A percentile compares a stretch with the other conserved stretches of the same genome.
Conservation (phyloP, 75 land plant genomes). For the Pinus tabuliformis region DNA sequence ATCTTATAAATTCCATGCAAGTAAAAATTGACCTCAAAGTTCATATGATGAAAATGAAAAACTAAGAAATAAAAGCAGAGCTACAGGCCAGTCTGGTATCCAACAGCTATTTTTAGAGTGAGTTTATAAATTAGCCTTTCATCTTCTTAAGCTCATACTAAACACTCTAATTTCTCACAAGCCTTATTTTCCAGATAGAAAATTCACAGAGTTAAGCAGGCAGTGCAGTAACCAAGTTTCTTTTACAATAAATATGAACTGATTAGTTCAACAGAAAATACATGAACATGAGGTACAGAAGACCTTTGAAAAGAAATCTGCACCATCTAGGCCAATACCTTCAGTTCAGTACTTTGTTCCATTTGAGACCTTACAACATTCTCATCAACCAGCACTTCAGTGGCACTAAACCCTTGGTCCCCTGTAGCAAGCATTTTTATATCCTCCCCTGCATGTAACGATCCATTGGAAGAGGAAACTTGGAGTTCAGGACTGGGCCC, state of each 20-base stretch:
- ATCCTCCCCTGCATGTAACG: conserved; percentile 11
- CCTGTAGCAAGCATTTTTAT: conserved; percentile 5
- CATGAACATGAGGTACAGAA: background rate
- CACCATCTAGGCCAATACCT: conserved; percentile 8
- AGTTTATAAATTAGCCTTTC: too few species aligned
- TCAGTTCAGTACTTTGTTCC: conserved; percentile 4
- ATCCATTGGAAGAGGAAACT: background rate
- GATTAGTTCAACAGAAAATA: background rate
- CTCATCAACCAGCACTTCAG: conserved; percentile 28
- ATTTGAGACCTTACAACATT: conserved; percentile 22
- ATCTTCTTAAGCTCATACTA: too few species aligned
- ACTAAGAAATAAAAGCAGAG: too few species aligned
- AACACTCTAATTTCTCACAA: too few species aligned
- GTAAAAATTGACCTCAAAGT: too few species aligned
- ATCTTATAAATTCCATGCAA: too few species aligned
- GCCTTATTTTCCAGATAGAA: background rate
- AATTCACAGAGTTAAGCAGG: background rate
- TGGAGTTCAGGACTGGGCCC: background rate
- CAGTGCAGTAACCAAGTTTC: background rate
- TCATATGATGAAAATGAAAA: too few species aligned
- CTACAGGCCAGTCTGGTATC: too few species aligned
- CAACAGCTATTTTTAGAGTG: too few species aligned
- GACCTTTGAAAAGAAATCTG: background rate
- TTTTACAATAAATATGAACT: background rate
- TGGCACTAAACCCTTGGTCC: conserved; percentile 1